phyloP scores from a whole-genome alignment of 1,284 basidiomycete genomes.

The Ceratobasidium sp. region DNA sequence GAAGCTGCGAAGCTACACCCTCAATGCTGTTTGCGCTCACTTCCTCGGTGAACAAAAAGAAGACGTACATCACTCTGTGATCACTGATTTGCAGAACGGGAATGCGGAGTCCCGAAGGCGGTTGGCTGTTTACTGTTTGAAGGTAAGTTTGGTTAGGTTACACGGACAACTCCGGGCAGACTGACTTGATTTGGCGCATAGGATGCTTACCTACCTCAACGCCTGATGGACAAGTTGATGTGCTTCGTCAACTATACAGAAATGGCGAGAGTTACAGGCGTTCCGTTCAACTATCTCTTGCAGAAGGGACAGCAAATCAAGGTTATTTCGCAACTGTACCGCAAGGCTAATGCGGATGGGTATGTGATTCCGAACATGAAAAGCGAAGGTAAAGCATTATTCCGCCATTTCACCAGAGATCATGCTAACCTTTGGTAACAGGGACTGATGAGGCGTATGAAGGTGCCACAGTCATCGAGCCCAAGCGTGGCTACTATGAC shows the following conservation, averaged over 20 bases:
- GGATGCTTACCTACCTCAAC: constrained; percentile 97
- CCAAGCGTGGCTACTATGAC: constrained; percentile 93
- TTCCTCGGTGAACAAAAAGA: constrained; percentile 98
- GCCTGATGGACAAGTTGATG: constrained; percentile 96
- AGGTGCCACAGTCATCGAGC: constrained; percentile 97
- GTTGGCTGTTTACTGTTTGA: constrained; percentile 94
- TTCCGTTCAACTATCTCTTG: constrained; percentile 96
- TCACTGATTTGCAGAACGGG: constrained; percentile 96
- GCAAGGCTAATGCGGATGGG: constrained; percentile 88
- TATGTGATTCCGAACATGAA: constrained; percentile 89
- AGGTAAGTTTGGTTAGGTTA: constrained; percentile 65
- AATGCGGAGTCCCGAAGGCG: constrained; percentile 90
- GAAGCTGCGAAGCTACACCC: constrained; percentile 93
- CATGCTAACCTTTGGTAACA: constrained; percentile 53
- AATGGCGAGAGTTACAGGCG: constrained; percentile 96
- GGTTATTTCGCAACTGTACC: constrained; percentile 92
- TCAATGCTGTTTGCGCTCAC: constrained; percentile 95
- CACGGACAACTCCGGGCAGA: not conserved
- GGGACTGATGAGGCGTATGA: constrained; percentile 95
- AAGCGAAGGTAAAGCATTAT: constrained; percentile 73
- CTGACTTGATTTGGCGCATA: constrained; percentile 55
- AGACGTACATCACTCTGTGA: constrained; percentile 96
- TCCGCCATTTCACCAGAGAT: not conserved
- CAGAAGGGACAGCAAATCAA: constrained; percentile 96
- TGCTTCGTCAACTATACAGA: constrained; percentile 97